Evolutionary conservation across 1,284 basidiomycete species (phyloP), one percentile per base, ranked within the genome.

Genomic region (Ganoderma lucidum): DNA sequence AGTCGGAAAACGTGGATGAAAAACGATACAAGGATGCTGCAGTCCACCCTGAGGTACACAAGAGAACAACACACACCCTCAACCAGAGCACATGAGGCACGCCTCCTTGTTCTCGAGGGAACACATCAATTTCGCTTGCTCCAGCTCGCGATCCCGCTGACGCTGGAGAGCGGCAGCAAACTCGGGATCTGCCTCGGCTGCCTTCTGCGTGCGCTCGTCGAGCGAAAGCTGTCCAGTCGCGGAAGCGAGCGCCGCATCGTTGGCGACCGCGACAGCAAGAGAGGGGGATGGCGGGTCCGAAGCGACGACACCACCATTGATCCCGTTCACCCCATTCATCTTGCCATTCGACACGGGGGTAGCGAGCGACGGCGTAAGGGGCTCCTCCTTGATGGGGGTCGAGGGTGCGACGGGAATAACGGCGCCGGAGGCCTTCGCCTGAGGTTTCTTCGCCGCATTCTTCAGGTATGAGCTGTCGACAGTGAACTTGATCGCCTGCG

Each of bases 401-500:
- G 78, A 73, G 2, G 78, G 69, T 41, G 79, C 58, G 9, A 76
- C 60, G 39, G 75, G 51, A n/a, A 70, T 58, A 45, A 51, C n/a
- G 1, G 51, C 59, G 30, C 66, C 63, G 23, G n/a, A 81, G 19
- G 48, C 53, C 32, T 66, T 82, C 19, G 79, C 79, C 53, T 81
- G 80, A 69, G 87, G 83, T 73, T 85, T 81, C 80, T 92, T 93
- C 23, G 91, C 93, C 65, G 90, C 84, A 53, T 66, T 69, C 79
- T 95, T 93, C 72, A 96, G 86, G 66, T 93, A 84, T 48, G 83
- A 88, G 81, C 92, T 92, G 80, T 98, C 96, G 71, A 99, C 91
- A 15, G 98, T 99, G 86, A 99, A 99, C 85, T 99, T 96, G 82
- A 98, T 97, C 51, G 98, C 98, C 78, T 96, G 93, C 37, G 96